Conservation (phyloP, 2,329 filamentous ascomycete species). For the Graphiopsis chlorocephala region DNA sequence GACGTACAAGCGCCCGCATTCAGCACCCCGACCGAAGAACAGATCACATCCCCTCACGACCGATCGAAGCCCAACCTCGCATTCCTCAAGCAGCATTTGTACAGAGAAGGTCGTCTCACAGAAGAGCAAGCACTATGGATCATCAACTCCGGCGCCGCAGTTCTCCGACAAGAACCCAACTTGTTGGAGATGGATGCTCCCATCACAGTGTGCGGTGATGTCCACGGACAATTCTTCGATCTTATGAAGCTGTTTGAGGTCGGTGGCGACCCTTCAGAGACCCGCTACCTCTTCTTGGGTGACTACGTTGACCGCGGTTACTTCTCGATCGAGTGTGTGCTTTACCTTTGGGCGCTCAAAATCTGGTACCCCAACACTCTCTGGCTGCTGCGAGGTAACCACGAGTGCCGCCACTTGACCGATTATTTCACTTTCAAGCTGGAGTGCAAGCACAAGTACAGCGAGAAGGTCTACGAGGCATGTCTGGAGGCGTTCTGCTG, state of each 20-base stretch:
- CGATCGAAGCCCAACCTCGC: constrained; percentile 84
- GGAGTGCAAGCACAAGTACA: constrained; percentile 99
- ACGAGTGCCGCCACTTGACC: constrained; percentile 97
- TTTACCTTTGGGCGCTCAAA: constrained; percentile 97
- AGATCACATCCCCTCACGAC: constrained; percentile 87
- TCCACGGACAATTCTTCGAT: constrained; percentile 98
- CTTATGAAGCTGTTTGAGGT: constrained; percentile 99
- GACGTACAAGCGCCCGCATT: constrained; percentile 98
- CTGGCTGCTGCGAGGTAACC: constrained; percentile 95
- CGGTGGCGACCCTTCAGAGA: constrained; percentile 93
- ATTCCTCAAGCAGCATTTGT: constrained; percentile 98
- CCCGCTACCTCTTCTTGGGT: constrained; percentile 91
- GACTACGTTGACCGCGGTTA: constrained; percentile 98
- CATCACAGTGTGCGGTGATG: constrained; percentile 97
- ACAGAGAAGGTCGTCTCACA: constrained; percentile 91
- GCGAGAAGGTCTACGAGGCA: constrained; percentile 90
- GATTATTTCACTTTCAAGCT: constrained; percentile 99
- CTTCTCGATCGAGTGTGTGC: constrained; percentile 98
- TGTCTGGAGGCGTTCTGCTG: constrained; percentile 98
- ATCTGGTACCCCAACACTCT: constrained; percentile 98
- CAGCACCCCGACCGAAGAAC: constrained; percentile 84
- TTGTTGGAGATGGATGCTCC: constrained; percentile 98
- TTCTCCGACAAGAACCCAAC: constrained; percentile 88
- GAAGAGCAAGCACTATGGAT: constrained; percentile 98
- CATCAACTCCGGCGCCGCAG: constrained; percentile 79